Evolutionary conservation across 164 flowering plant genomes (phyloP).

Genomic region (Magnolia changhungtana): DNA sequence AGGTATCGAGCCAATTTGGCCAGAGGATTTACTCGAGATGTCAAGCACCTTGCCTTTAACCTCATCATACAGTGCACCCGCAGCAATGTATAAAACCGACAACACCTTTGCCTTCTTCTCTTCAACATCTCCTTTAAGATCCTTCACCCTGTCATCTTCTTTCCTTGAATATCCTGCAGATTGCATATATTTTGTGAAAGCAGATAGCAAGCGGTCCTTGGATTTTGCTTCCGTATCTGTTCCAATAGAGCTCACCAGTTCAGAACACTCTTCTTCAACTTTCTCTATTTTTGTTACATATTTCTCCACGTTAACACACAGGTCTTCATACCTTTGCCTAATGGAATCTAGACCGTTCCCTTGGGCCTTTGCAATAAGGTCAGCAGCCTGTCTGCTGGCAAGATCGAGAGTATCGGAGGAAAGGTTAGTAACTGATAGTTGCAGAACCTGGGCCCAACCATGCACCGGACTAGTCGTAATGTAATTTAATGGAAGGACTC

Average conservation of each 20-base stretch:
- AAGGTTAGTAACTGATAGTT: conserved; percentile 49
- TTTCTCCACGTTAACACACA: conserved; percentile 53
- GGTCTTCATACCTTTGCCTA: conserved; percentile 45
- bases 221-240: conserved; percentile 71
- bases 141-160: conserved; percentile 44
- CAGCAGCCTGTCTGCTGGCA: conserved; percentile 75
- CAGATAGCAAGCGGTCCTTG: conserved; percentile 63
- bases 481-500: conserved; percentile 81
- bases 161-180: conserved; percentile 50
- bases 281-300: conserved; percentile 63
- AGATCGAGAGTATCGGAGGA: conserved; percentile 69
- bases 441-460: conserved; percentile 87
- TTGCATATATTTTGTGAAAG: conserved; percentile 63
- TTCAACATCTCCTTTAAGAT: conserved; percentile 37
- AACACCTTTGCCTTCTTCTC: conserved; percentile 62
- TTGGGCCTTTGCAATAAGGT: conserved; percentile 47
- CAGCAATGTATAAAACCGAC: conserved; percentile 46
- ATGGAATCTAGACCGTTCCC: conserved; percentile 45
- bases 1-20: conserved; percentile 19
- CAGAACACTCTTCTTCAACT: conserved; percentile 67
- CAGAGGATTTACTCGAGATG: conserved; percentile 29
- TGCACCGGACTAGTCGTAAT: conserved; percentile 70
- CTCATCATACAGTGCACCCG: conserved; percentile 51
- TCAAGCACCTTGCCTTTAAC: conserved; percentile 45
- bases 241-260: conserved; percentile 64